Evolutionary conservation across 805 yeast species (phyloP), one percentile per base, ranked within the genome.

Genomic region (Saturnispora dispora): DNA sequence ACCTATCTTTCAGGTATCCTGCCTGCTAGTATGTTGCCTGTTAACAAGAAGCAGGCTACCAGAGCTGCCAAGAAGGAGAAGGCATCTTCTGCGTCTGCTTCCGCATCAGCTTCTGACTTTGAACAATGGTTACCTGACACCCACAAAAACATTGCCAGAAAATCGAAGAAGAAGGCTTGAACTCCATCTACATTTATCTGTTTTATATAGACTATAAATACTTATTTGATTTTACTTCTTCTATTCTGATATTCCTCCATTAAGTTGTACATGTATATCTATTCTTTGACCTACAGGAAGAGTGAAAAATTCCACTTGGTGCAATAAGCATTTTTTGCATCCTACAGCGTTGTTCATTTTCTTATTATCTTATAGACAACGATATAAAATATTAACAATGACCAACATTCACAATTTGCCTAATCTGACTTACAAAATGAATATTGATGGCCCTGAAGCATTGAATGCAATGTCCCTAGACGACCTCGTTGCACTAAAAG

Each of bases 91-190:
- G 17, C 20, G 11, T 28, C 48, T 17, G 48, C 30, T 15, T 23
- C 55, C 13, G 22, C 49, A 8, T 33, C 48, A 5, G 41, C 55
- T 30, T 22, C 58, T 28, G 48, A 65, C 50, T 79, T 76, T 57
- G 73, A 72, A 52, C 68, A 76, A 36, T 81, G 85, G 85, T 69
- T 81, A 57, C 85, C 86, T 54, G 78, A 73, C 54, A 66, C 70
- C 32, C 83, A 81, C 62, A 63, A 77, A 59, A 66, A 63, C 52
- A 50, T 54, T 27, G 33, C 62, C 30, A 62, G 60, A 52, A 69
- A 65, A 58, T 59, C 65, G 45, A 73, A 66, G 56, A 55, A 53
- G 58, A 53, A 42, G 9, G 35, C 49, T 30, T 51, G 35, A 43
- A 37, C 15, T 32, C 20, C 5, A 39, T 15, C 15, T 27, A 27